These are phyloP conservation scores for Exophiala sp. DNA, from an alignment of 2,329 filamentous ascomycete species.

Conservation along the genomic window DNA sequence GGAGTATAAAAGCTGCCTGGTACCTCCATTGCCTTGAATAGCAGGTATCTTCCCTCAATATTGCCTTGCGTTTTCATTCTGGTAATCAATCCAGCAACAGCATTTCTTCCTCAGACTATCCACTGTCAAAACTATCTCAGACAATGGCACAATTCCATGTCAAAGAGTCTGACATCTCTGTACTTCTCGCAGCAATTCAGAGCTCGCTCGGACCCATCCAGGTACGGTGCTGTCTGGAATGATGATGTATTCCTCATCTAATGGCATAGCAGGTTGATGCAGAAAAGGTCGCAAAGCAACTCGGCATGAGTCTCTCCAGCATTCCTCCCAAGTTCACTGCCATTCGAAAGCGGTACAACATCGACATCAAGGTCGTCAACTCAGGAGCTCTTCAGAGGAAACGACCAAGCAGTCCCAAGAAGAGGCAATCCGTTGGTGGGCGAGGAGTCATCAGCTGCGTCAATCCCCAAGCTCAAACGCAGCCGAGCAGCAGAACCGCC, in stretches of 20 bases:
- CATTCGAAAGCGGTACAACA: conserved; percentile 19
- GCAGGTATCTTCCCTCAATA: too few relatives aligned
- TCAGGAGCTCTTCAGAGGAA: conserved; percentile 22
- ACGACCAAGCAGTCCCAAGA: conserved; percentile 20
- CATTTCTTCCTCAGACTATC: too few relatives aligned
- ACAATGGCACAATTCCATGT: conserved; percentile 15
- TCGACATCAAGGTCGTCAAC: conserved; percentile 25
- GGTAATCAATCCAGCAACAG: too few relatives aligned
- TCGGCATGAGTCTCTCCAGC: conserved; percentile 21
- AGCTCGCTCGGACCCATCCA: conserved; percentile 22
- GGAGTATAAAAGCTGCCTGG: too few relatives aligned
- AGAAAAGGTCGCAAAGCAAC: conserved; percentile 18
- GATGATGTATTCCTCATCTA: not conserved
- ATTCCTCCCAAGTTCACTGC: conserved; percentile 23
- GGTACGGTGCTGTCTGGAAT: conserved; percentile 1
- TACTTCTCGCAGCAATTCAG: conserved; percentile 21
- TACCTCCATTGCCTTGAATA: too few relatives aligned
- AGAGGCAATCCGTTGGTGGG: conserved; percentile 5
- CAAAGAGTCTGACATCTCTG: conserved; percentile 20
- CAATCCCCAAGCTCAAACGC: not conserved
- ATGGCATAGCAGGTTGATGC: conserved; percentile 15
- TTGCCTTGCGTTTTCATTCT: too few relatives aligned
- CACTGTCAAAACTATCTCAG: not conserved
- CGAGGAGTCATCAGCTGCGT: not conserved
- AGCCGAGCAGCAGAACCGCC: too few relatives aligned